Conservation (phyloP, 768 basidiomycete species). For the Epithele typhae region DNA sequence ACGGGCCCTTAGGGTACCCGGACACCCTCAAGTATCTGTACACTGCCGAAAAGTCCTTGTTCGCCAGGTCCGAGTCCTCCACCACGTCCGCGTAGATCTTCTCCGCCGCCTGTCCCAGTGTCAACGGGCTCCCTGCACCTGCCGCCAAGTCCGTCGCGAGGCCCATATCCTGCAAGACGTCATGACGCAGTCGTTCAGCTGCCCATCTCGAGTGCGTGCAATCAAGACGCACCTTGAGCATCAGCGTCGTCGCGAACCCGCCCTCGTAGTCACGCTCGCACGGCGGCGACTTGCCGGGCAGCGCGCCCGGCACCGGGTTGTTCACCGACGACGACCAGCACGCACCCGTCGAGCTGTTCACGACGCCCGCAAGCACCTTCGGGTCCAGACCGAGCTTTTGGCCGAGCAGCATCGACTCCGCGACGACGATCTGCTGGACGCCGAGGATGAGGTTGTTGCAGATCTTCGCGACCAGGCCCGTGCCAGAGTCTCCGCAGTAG, state of each 20-base stretch:
- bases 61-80: constrained; percentile 53
- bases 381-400: constrained; percentile 77
- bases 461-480: constrained; percentile 85
- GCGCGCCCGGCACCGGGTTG: constrained; percentile 78
- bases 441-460: constrained; percentile 70
- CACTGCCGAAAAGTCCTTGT: constrained; percentile 79
- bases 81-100: constrained; percentile 58
- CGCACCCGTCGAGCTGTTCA: constrained; percentile 79
- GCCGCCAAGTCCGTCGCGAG: constrained; percentile 66
- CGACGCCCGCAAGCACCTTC: constrained; percentile 70
- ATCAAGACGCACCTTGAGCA: constrained; percentile 82
- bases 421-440: constrained; percentile 70
- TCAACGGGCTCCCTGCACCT: constrained; percentile 46
- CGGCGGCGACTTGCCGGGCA: constrained; percentile 70
- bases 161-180: constrained; percentile 68
- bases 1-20: constrained; percentile 14
- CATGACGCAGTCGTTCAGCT: too few species aligned
- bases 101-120: constrained; percentile 63
- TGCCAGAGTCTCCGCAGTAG: constrained; percentile 77
- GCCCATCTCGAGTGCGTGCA: neutral
- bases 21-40: constrained; percentile 54
- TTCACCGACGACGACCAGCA: constrained; percentile 86
- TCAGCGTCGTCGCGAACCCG: constrained; percentile 78
- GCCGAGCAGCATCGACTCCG: constrained; percentile 90
- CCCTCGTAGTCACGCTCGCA: constrained; percentile 82